Base-by-base conservation (phyloP, 140 eudicot genomes). In the Flaveria floridana region DNA sequence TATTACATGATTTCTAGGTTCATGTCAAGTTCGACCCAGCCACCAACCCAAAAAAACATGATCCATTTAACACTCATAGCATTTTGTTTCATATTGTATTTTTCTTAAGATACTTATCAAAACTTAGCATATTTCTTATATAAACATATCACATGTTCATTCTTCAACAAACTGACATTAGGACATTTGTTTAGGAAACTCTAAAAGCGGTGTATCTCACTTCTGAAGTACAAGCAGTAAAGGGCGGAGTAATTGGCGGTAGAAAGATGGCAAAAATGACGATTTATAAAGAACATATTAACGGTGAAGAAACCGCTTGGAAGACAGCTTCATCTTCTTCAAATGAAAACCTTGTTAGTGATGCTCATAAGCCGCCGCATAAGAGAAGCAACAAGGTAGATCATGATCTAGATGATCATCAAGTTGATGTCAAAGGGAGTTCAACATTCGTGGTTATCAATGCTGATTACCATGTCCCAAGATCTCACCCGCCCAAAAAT, bases 401-500 rank as follows among this genome's bases (percentile, higher is more conserved):
- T 46, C 78, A 73, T 51, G 67, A 5, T 34, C 41, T 34, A 34
- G 41, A 37, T 47, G 46, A 44, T 47, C 76, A 68, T 68, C 14
- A 34, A n/a, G 26, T 59, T 74, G 79, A 79, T 56, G 74, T 69
- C 13, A 79, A 71, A 57, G 20, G 39, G 68, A 74, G 70, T 21
- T 74, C 84, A 62, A 78, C 72, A 68, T 82, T 82, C 83, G 64
- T 84, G 81, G 82, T 76, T 75, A 73, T 82, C 7, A 84, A 75
- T 86, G 88, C 91, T 63, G 91, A 88, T 86, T 88, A 88, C 76
- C 77, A 78, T 71, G 72, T 69, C 30, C 87, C 95, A n/a, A 84
- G 80, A 64, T 70, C 89, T 51, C 95, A 88, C 78, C 91, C 91
- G 39, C 95, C 95, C 37, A 82, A 51, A 79, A 74, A 88, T 76